Evolutionary conservation across 2,329 filamentous ascomycete genomes (phyloP).

Genomic region (Neospermospora avenae): DNA sequence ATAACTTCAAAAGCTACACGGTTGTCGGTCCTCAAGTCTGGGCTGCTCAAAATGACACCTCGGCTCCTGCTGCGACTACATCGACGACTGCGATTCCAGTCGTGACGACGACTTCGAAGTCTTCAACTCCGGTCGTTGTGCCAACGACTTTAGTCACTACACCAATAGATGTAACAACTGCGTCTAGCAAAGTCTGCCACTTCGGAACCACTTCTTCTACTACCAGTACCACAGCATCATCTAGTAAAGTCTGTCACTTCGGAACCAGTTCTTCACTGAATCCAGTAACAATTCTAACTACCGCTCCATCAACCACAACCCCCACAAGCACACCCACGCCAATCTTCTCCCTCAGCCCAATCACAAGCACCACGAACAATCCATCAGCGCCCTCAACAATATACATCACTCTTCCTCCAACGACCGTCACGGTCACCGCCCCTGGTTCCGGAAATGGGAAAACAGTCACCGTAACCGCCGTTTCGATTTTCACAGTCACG

Average conservation of each 20-base stretch:
- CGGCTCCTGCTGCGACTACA: background rate
- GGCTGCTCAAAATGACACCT: constrained; percentile 5
- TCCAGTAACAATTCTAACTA: too few relatives aligned
- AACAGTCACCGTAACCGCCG: background rate
- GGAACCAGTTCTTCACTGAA: too few relatives aligned
- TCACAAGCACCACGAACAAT: background rate
- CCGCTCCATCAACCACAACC: too few relatives aligned
- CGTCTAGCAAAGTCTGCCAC: too few relatives aligned
- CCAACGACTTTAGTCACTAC: background rate
- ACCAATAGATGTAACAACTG: too few relatives aligned
- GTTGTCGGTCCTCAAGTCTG: constrained; percentile 28
- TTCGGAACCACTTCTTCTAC: too few relatives aligned
- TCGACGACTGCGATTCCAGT: background rate
- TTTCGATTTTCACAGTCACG: background rate
- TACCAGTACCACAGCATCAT: too few relatives aligned
- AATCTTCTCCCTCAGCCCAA: background rate
- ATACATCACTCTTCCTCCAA: background rate
- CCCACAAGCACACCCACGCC: background rate
- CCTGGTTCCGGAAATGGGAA: background rate
- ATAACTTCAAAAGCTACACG: constrained; percentile 28
- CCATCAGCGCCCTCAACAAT: background rate
- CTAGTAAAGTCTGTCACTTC: too few relatives aligned
- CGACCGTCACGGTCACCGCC: background rate
- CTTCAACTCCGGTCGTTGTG: background rate
- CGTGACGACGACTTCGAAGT: background rate